Evolutionary conservation across 164 flowering plant species (phyloP), one percentile per base, ranked within the genome.

Genomic region (Piper longum): DNA sequence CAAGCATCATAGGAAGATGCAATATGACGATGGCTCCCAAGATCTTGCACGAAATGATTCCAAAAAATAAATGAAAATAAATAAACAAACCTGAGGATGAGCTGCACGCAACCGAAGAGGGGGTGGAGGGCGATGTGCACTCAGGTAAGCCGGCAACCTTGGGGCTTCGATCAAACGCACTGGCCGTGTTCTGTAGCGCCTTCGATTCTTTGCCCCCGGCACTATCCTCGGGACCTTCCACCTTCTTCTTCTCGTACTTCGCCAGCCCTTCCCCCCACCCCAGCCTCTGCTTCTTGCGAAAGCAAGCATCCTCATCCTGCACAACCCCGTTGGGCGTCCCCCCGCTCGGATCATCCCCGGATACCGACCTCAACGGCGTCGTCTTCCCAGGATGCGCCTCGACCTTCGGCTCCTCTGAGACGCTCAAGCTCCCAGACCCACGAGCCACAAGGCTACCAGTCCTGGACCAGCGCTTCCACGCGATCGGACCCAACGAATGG

Each of bases 231-330:
- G 88, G 91, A 41, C 78, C 95, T 18, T 81, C 96, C 63, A 86
- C 88, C 72, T 83, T 86, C 78, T 83, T 78, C 71, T 87, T 91
- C 77, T 95, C 99, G 69, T 87, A 95, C 73, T 89, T 95, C n/a
- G 99, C 99, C 74, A 95, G 81, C 52, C 99, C 99, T 72, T 95
- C 91, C 41, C 99, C 99, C 98, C 98, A 95, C 36, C 89, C 88
- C 60, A 95, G 98, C 17, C 99, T 89, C 54, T 83, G 92, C 73
- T 88, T 95, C 81, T 95, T 95, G 78, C 82, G 78, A 39, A 89
- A 74, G 54, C 74, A 64, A 9, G 78, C 69, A 39, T 83, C 95
- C 39, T 85, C 97, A 19, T 62, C 65, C 0, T 78, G 70, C 2
- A 67, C 68, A 44, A 73, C 54, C 12, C 41, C 41, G 61, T 84